Conservation (phyloP, 2,329 filamentous ascomycete species). For the Cephalotrichum gorgonifer region DNA sequence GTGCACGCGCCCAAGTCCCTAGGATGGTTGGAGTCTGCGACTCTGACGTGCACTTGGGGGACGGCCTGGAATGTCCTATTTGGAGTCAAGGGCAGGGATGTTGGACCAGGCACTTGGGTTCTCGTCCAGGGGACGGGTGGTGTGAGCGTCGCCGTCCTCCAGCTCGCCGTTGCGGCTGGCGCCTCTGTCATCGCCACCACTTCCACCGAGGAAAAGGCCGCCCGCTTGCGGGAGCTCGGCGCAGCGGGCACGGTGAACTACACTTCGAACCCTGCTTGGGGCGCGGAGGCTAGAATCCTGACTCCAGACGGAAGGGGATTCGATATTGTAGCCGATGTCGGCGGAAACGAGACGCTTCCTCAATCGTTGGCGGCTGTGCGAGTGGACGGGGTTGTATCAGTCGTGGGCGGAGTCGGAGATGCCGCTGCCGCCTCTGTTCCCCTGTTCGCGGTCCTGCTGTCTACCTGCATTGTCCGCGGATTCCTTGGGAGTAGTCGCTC, state of each 20-base stretch:
- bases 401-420: slow-evolving; percentile 20
- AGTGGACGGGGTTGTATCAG: slow-evolving; percentile 21
- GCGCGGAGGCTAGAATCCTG: slow-evolving; percentile 40
- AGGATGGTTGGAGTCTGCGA: slow-evolving; percentile 20
- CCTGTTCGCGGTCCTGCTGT: slow-evolving; percentile 14
- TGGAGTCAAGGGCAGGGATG: slow-evolving; percentile 28
- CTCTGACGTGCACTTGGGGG: slow-evolving; percentile 35
- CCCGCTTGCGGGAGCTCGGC: slow-evolving; percentile 42
- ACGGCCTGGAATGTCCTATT: slow-evolving; percentile 44
- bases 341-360: slow-evolving; percentile 48
- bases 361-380: slow-evolving; percentile 42
- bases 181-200: slow-evolving; percentile 49
- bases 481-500: slow-evolving; percentile 15
- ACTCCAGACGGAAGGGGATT: slow-evolving; percentile 39
- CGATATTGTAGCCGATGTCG: slow-evolving; percentile 56
- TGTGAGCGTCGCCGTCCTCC: slow-evolving; percentile 24
- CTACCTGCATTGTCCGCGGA: slow-evolving; percentile 17
- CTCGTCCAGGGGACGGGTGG: slow-evolving; percentile 29
- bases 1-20: too few species aligned
- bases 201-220: slow-evolving; percentile 42
- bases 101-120: slow-evolving; percentile 22
- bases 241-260: slow-evolving; percentile 54
- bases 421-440: slow-evolving; percentile 16
- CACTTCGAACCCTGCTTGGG: slow-evolving; percentile 45
- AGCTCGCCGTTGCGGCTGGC: slow-evolving; percentile 36